Evolutionary conservation across 305 asterid genomes (phyloP), one percentile per base, ranked within the genome.

Genomic region (Fraxinus greggii): DNA sequence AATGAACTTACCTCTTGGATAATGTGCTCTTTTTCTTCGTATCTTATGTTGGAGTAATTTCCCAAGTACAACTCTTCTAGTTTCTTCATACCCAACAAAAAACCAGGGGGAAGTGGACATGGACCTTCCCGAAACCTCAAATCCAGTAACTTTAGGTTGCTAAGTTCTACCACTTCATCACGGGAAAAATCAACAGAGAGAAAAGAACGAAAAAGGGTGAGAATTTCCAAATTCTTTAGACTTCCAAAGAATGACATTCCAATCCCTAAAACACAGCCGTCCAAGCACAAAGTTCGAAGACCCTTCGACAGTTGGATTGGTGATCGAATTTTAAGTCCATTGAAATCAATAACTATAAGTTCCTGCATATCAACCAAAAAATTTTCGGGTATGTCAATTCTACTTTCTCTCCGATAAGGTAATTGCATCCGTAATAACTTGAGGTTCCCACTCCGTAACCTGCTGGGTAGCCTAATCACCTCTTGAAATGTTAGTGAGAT

Each of bases 191-290:
- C 48, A 40, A 40, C 1, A 40, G 48, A 10, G 48, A 40, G 48
- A 0, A 0, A 0, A 40, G 15, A 40, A 0, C 0, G 0, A 0
- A 40, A 9, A 2, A 40, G 0, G 0, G 51, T 40, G 51, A 40
- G 51, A 40, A 40, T 40, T 40, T 40, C 51, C 51, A 40, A 40
- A 0, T 40, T 40, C 51, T 10, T 40, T 10, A 40, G 51, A 40
- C 51, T 40, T 40, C 51, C 4, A 9, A 40, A 40, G 51, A 10
- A 40, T 40, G 51, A 40, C 4, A 40, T 40, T 40, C 1, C 51
- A 40, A 40, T 9, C 17, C 0, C 51, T 40, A 40, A 40, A 40
- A 9, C 3, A 40, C 51, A 10, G 17, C 0, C 0, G 15, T 40
- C 0, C 51, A 40, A 40, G 51, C 4, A 2, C 51, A 40, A 3